Base-by-base conservation (phyloP, 257 asterid genomes). In the Solanum okadae region DNA sequence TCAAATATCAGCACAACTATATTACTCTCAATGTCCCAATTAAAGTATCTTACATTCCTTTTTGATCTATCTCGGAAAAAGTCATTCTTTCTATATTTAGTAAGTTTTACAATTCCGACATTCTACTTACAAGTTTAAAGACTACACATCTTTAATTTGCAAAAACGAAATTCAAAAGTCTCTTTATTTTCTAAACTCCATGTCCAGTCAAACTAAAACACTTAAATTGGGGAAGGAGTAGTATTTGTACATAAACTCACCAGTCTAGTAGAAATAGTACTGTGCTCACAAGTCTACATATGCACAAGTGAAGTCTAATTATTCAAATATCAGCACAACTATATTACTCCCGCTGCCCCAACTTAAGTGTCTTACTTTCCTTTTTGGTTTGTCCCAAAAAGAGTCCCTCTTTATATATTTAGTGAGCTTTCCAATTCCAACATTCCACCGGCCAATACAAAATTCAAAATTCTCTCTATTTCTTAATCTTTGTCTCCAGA, bases 211-310 rank as follows among this genome's bases (percentile, higher is more conserved):
- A 59, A 59, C 68, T 3, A 8, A 59, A 59, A 52, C 9, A 52
- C 61, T 52, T 52, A 52, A 5, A 59, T 22, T 59, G 67, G 25
- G n/a, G 10, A 4, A 8, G 22, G 3, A 2, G 59, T 33, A 8
- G 7, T n/a, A 76, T 18, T 82, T 1, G 13, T 34, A 65, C 22
- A 15, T 15, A 31, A 71, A 71, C 40, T 71, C 78, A 71, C 81
- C 49, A 75, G 31, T 75, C 52, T 75, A 35, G 99, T 96, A 75
- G 99, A 91, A 52, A 95, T 85, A 76, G 98, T 95, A 90, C 96
- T 93, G 72, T 79, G 92, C 78, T 93, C 95, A 77, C 63, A 52
- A 40, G 46, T 0, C 46, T 42, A 42, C 46, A 16, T 16, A 59
- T 59, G 68, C 12, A 59, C 68, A 59, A 59, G 12, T 14, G 88